phyloP scores from a whole-genome alignment of 352 stramenopile species.

The Globisporangium paroecandrum region DNA sequence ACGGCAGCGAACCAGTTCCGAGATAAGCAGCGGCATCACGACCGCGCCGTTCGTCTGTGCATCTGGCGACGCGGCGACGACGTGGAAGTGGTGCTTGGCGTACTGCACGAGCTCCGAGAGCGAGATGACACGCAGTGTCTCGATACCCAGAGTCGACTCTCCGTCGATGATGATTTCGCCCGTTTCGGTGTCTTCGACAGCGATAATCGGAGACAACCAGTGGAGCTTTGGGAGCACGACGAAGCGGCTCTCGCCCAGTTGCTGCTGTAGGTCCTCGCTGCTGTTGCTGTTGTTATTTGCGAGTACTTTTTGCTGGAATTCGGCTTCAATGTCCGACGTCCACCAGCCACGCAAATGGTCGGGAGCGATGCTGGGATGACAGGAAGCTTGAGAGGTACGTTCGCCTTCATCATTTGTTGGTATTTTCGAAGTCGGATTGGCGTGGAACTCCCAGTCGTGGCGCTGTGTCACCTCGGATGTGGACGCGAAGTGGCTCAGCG shows the following conservation, averaged over 20 bases:
- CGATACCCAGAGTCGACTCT: constrained; percentile 31
- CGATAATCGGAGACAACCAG: constrained; percentile 55
- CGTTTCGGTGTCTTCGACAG: constrained; percentile 21
- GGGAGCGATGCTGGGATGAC: constrained; percentile 29
- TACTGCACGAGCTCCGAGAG: constrained; percentile 35
- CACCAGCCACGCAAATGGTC: constrained; percentile 68
- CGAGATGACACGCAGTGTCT: constrained; percentile 27
- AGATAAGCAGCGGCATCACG: constrained; percentile 59
- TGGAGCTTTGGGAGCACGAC: constrained; percentile 67
- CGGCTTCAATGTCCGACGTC: constrained; percentile 43
- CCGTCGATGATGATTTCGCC: constrained; percentile 27
- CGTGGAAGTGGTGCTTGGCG: constrained; percentile 38
- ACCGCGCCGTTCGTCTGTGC: constrained; percentile 28
- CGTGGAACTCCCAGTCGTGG: constrained; percentile 50
- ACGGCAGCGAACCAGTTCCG: constrained; percentile 40
- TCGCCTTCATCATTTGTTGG: background rate
- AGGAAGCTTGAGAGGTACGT: background rate
- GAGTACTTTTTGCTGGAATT: constrained; percentile 35
- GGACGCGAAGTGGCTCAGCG: constrained; percentile 39
- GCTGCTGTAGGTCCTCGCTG: background rate
- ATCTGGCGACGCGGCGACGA: constrained; percentile 15
- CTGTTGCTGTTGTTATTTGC: constrained; percentile 24
- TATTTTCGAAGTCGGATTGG: constrained; percentile 20
- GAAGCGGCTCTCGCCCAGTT: constrained; percentile 43
- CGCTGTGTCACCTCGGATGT: constrained; percentile 39